Evolutionary conservation across 805 yeast genomes (phyloP).

Genomic region (Wickerhamomyces hampshirensis): DNA sequence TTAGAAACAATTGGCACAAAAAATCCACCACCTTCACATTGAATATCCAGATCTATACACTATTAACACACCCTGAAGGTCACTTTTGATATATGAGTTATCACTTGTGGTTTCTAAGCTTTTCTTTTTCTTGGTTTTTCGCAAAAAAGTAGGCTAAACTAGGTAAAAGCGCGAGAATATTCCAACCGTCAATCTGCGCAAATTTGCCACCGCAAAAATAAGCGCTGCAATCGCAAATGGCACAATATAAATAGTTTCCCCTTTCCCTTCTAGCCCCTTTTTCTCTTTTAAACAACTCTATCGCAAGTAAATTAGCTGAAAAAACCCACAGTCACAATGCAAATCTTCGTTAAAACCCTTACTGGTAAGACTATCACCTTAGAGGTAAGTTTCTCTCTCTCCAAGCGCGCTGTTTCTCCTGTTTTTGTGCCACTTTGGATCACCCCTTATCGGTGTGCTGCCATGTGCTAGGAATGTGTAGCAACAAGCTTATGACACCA

Average conservation of each 20-base stretch:
- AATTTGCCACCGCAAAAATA: slow-evolving; percentile 4
- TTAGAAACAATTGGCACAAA: no score
- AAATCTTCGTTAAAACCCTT: slow-evolving; percentile 84
- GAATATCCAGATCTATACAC: no score
- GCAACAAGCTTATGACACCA: no score
- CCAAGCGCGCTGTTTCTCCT: neutral
- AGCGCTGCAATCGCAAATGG: slow-evolving; percentile 6
- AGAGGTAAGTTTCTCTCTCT: slow-evolving; percentile 36
- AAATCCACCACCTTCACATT: no score
- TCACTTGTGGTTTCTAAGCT: neutral
- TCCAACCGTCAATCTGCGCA: no score
- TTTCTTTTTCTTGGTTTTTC: neutral
- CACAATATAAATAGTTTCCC: slow-evolving; percentile 7
- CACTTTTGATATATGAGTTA: no score
- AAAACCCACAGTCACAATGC: slow-evolving; percentile 68
- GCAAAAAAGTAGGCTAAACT: neutral
- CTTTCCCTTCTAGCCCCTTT: slow-evolving; percentile 8
- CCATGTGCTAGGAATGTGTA: neutral
- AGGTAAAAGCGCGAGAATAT: neutral
- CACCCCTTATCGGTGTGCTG: slow-evolving; percentile 14
- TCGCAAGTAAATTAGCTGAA: slow-evolving; percentile 17
- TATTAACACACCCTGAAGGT: no score
- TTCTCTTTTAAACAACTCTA: slow-evolving; percentile 4
- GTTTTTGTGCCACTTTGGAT: slow-evolving; percentile 8
- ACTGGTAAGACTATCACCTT: slow-evolving; percentile 89